Percentiles rank a stretch among this genome's conserved stretches.
Conservation (phyloP, 2,329 filamentous ascomycete species). For the Cucurbitaria berberidis region DNA sequence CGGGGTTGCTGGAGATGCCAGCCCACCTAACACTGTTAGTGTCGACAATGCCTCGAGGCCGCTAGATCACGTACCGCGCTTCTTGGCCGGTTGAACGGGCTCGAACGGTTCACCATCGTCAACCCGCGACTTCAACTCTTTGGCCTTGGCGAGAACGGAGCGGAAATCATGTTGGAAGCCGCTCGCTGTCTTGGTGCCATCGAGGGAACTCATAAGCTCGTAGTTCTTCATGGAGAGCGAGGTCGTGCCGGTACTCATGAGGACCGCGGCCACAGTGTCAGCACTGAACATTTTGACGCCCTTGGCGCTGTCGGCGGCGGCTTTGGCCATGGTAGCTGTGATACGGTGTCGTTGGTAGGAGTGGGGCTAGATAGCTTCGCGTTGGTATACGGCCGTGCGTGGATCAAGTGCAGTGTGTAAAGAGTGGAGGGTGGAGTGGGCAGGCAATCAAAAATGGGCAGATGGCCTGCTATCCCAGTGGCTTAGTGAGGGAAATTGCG, state of each 20-base stretch:
- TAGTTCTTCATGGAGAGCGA: constrained; percentile 27
- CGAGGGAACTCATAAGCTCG: constrained; percentile 37
- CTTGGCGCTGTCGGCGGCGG: constrained; percentile 4
- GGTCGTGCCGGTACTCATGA: constrained; percentile 28
- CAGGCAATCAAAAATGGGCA: constrained; percentile 7
- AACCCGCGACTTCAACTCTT: constrained; percentile 35
- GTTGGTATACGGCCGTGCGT: background rate
- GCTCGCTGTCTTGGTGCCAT: constrained; percentile 29
- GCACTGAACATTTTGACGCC: constrained; percentile 24
- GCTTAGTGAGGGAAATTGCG: constrained; percentile 11
- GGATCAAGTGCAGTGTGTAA: constrained; percentile 5
- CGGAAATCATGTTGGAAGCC: constrained; percentile 39
- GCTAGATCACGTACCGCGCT: constrained; percentile 29
- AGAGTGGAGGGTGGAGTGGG: background rate
- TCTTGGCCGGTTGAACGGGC: constrained; percentile 25
- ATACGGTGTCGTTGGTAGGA: background rate
- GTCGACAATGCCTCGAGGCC: background rate
- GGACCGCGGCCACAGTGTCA: constrained; percentile 32
- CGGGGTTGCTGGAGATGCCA: constrained; percentile 17
- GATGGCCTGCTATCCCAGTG: background rate
- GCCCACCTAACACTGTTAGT: constrained; percentile 13
- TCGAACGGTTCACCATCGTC: constrained; percentile 32
- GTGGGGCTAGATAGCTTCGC: background rate
- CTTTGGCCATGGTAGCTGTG: constrained; percentile 23
- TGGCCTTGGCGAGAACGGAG: constrained; percentile 27